Percentiles rank a stretch among this genome's conserved stretches.
These are phyloP conservation scores for Mycena indigotica DNA, from an alignment of 768 basidiomycete genomes.

Conservation along the genomic window DNA sequence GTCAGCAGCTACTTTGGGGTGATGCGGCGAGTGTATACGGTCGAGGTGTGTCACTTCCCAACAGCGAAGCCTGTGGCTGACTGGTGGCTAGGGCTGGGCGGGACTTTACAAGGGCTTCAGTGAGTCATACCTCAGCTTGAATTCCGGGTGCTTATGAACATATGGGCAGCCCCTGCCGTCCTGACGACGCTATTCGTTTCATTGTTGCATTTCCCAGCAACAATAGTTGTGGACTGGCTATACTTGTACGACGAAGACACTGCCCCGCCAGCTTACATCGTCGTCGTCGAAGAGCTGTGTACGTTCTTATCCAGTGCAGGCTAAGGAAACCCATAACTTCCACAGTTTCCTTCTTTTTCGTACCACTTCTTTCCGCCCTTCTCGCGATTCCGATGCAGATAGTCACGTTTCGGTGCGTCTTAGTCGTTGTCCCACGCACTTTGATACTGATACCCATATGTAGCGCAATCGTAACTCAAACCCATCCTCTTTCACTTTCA, in stretches of 20 bases:
- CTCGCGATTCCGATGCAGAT: slow-evolving; percentile 1
- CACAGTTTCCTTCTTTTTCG: background rate
- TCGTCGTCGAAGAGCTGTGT: background rate
- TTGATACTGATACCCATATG: background rate
- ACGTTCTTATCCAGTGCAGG: background rate
- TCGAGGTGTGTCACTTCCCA: slow-evolving; percentile 1
- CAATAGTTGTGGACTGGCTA: background rate
- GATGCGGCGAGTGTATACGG: background rate
- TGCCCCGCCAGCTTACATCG: background rate
- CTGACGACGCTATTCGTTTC: background rate
- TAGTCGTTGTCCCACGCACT: background rate
- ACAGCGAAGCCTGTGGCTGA: background rate
- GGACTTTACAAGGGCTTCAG: slow-evolving; percentile 1
- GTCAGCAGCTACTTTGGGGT: background rate
- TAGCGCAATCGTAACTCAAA: background rate
- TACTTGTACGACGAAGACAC: background rate
- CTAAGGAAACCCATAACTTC: background rate
- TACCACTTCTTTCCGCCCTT: background rate
- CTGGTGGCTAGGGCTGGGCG: background rate
- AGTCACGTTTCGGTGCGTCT: background rate
- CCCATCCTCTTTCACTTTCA: background rate
- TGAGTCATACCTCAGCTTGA: background rate
- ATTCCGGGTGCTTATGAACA: background rate
- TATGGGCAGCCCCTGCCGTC: background rate
- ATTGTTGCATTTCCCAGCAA: background rate